These are phyloP conservation scores for Nicotiana attenuata DNA, from an alignment of 257 asterid species.

Conservation along the genomic window DNA sequence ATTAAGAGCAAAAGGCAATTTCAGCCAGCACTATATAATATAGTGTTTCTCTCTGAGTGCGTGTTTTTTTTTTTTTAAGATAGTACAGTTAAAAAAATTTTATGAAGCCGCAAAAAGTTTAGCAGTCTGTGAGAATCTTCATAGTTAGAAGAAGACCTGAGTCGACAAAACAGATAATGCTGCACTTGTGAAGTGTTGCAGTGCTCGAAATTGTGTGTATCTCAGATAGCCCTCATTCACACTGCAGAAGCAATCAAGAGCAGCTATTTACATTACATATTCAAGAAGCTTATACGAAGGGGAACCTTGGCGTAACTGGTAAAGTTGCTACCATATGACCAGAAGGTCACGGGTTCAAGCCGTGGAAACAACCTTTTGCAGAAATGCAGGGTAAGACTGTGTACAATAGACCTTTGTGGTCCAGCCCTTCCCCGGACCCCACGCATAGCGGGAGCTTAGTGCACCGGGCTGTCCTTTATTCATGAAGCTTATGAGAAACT, in stretches of 20 bases:
- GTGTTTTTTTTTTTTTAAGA: neutral
- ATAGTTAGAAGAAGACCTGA: conserved; percentile 63
- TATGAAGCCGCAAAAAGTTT: neutral
- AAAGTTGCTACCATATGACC: too few species aligned
- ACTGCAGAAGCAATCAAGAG: conserved; percentile 41
- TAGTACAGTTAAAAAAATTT: neutral
- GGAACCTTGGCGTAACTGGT: too few species aligned
- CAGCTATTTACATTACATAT: neutral
- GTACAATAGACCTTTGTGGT: too few species aligned
- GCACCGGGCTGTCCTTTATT: neutral
- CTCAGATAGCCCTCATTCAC: conserved; percentile 92
- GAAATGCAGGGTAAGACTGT: too few species aligned
- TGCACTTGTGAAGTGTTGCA: conserved; percentile 95
- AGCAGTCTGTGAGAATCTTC: conserved; percentile 5
- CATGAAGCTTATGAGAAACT: neutral
- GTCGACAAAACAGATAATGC: conserved; percentile 87
- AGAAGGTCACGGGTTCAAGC: too few species aligned
- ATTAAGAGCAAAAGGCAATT: neutral
- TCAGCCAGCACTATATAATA: neutral
- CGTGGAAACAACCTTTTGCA: too few species aligned
- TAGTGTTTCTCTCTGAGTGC: neutral
- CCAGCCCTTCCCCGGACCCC: too few species aligned
- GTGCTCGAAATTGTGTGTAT: conserved; percentile 91
- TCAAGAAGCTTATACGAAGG: neutral
- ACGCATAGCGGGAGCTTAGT: too few species aligned